phyloP scores from a whole-genome alignment of 1,284 basidiomycete species.

The Entoloma clypeatum region DNA sequence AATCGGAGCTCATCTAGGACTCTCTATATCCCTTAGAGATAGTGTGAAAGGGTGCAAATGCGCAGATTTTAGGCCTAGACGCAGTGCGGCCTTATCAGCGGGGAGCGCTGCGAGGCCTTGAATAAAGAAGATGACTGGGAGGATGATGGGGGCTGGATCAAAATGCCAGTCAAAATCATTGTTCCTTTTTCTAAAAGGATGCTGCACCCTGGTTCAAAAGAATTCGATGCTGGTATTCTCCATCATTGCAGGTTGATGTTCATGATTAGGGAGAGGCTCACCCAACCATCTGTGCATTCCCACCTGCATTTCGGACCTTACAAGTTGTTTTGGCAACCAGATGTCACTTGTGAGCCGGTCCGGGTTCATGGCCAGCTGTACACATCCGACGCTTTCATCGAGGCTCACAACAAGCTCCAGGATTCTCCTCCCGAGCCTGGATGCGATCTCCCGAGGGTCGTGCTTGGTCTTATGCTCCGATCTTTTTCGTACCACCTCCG shows the following conservation, averaged over 20 bases:
- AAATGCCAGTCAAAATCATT: constrained; percentile 4
- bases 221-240: not conserved
- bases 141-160: constrained; percentile 4
- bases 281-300: not conserved
- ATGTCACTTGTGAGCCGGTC: not conserved
- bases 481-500: too few relatives aligned
- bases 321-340: constrained; percentile 6
- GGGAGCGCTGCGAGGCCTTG: too few relatives aligned
- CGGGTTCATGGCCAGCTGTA: constrained; percentile 8
- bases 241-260: constrained; percentile 4
- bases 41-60: too few relatives aligned
- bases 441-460: constrained; percentile 9
- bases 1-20: too few relatives aligned
- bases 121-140: constrained; percentile 7
- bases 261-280: constrained; percentile 7
- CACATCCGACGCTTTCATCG: constrained; percentile 10
- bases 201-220: not conserved
- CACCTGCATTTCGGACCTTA: constrained; percentile 6
- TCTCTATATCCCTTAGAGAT: too few relatives aligned
- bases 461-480: constrained; percentile 19
- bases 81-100: too few relatives aligned
- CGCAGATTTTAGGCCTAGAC: too few relatives aligned
- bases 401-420: constrained; percentile 14
- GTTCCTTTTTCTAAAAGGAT: constrained; percentile 13
- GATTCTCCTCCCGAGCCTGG: constrained; percentile 9